A percentile compares a stretch with the other conserved stretches of the same genome.
These are phyloP conservation scores for Fusarium odoratissimum DNA, from an alignment of 2,329 filamentous ascomycete species.

Conservation along the genomic window DNA sequence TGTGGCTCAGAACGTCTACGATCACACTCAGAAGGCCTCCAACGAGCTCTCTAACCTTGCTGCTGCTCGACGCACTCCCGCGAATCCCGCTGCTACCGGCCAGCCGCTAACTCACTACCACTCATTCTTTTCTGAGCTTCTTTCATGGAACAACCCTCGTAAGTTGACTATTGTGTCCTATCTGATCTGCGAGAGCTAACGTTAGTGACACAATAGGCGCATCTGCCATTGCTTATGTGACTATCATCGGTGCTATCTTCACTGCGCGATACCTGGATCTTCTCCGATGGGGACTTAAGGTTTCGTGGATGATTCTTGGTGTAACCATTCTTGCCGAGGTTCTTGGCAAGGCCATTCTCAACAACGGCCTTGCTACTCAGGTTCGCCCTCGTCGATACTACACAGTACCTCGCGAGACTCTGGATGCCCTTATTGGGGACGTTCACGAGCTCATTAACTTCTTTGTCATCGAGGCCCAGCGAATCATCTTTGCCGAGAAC, in stretches of 20 bases:
- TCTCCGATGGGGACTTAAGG: slow-evolving; percentile 72
- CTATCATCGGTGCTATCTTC: slow-evolving; percentile 70
- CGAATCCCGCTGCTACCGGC: slow-evolving; percentile 66
- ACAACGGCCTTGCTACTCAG: slow-evolving; percentile 72
- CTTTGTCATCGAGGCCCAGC: slow-evolving; percentile 76
- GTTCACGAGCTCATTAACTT: slow-evolving; percentile 78
- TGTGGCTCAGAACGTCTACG: slow-evolving; percentile 68
- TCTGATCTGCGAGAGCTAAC: slow-evolving; percentile 25
- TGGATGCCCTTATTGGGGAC: slow-evolving; percentile 71
- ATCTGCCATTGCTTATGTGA: slow-evolving; percentile 72
- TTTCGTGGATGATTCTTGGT: slow-evolving; percentile 71
- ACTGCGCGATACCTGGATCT: slow-evolving; percentile 74
- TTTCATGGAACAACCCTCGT: slow-evolving; percentile 78
- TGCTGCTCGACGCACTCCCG: slow-evolving; percentile 66
- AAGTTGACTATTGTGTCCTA: slow-evolving; percentile 48
- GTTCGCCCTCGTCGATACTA: slow-evolving; percentile 76
- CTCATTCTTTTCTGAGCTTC: slow-evolving; percentile 75
- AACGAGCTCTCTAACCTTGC: slow-evolving; percentile 69
- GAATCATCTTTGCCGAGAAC: slow-evolving; percentile 76
- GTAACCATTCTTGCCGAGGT: slow-evolving; percentile 71
- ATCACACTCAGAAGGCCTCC: slow-evolving; percentile 66
- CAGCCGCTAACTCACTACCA: slow-evolving; percentile 76
- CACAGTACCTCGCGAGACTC: slow-evolving; percentile 70
- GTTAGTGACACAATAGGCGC: slow-evolving; percentile 58
- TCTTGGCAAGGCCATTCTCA: slow-evolving; percentile 69